Conservation (phyloP, 441 rosid genomes). For the Rhodomyrtus psidioides region DNA sequence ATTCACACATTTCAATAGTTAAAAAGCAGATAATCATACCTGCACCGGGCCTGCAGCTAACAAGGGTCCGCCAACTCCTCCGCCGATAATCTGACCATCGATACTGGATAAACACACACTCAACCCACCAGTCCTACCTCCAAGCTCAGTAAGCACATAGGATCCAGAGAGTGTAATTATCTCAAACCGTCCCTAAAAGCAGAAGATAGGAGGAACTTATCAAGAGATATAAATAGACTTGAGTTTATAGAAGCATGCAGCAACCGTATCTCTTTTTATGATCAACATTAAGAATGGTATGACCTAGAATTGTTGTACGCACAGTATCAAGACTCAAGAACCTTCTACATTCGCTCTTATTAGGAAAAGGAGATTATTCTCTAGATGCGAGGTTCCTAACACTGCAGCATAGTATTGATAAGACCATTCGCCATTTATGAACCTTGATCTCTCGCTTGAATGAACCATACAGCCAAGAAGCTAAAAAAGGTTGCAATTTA, state of each 20-base stretch:
- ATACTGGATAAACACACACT: conserved; percentile 60
- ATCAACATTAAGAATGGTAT: not conserved
- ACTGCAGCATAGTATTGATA: not conserved
- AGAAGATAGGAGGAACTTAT: not conserved
- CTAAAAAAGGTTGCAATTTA: not conserved
- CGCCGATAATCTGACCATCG: conserved; percentile 80
- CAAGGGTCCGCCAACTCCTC: conserved; percentile 77
- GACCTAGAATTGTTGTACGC: not conserved
- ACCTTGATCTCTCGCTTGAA: not conserved
- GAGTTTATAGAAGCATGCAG: not conserved
- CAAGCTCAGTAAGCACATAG: conserved; percentile 58
- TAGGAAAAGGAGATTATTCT: not conserved
- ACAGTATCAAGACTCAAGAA: not conserved
- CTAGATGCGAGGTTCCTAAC: not conserved
- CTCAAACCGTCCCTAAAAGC: conserved; percentile 75
- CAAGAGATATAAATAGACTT: not conserved
- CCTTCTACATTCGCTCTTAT: not conserved
- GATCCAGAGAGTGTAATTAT: conserved; percentile 87
- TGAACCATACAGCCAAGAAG: not conserved
- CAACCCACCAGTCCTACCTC: conserved; percentile 76
- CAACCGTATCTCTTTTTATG: not conserved
- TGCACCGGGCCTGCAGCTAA: conserved; percentile 90
- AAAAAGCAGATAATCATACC: conserved; percentile 26
- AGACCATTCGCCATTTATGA: not conserved
- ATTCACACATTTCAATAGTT: not conserved